phyloP scores from a whole-genome alignment of 371 early-diverging fungal genomes.

The Mucor irregularis region DNA sequence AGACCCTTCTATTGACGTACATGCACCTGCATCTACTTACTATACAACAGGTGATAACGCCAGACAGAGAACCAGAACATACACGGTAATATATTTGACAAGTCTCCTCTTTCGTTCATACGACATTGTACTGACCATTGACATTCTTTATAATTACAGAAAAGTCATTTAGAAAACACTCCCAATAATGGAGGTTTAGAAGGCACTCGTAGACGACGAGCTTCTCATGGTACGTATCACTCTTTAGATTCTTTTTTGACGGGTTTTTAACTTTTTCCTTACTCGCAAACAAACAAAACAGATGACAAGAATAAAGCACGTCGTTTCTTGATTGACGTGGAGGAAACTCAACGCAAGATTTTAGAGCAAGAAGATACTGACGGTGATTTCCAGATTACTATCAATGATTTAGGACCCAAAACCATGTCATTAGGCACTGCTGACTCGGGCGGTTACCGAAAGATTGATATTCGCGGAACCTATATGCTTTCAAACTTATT shows the following conservation, averaged over 20 bases:
- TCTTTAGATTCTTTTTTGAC: background rate
- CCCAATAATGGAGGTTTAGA: constrained; percentile 3
- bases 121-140: too few relatives aligned
- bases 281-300: constrained; percentile 14
- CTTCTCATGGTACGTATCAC: constrained; percentile 44
- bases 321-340: constrained; percentile 85
- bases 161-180: constrained; percentile 7
- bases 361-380: constrained; percentile 95
- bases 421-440: constrained; percentile 86
- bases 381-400: constrained; percentile 93
- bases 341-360: constrained; percentile 75
- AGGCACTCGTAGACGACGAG: constrained; percentile 38
- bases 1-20: constrained; percentile 31
- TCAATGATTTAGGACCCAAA: constrained; percentile 93
- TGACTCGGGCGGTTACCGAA: constrained; percentile 82
- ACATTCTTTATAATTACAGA: constrained; percentile 7
- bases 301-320: constrained; percentile 79
- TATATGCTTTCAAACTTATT: constrained; percentile 93
- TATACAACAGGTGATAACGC: constrained; percentile 53
- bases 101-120: background rate
- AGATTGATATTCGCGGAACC: constrained; percentile 90
- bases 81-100: constrained; percentile 22
- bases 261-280: background rate
- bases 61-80: constrained; percentile 27
- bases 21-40: constrained; percentile 50